Base-by-base conservation (phyloP, 129 eudicot species). In the Glebionis coronaria region DNA sequence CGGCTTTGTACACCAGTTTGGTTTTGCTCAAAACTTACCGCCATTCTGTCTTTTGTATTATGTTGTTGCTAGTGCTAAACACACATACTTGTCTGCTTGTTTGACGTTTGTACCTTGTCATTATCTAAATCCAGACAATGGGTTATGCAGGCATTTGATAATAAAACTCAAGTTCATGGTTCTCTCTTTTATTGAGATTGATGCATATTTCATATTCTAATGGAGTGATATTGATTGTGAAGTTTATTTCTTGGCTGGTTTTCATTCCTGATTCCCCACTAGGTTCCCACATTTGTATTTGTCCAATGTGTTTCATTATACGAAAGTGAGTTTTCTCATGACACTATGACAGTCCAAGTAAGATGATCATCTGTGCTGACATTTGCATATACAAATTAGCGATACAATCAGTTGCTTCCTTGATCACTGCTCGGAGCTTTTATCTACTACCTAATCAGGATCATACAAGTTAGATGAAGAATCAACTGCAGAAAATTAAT, bases 141-240 rank as follows among this genome's bases (percentile, higher is more conserved):
- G 67, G 11, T 61, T 61, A n/a, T 61, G 67, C 42, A 61, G 18
- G 64, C 19, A 38, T 61, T 61, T 12, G 50, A 15, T 61, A 61
- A 61, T 61, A 61, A 61, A 29, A 61, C 16, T 35, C 23, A 31
- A 15, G 12, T 14, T 61, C 27, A 31, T 38, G 27, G 14, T 31
- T 6, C 29, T 13, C 15, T 58, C 20, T 28, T 59, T 61, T 25
- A 15, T 9, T 38, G 40, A 14, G n/a, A 58, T 28, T 27, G 19
- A 13, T 28, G 11, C 2, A 5, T 23, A 49, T 49, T 4, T 27
- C 12, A 13, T 7, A 3, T 56, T 56, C 27, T 28, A 3, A 56
- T 4, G 23, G 61, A 3, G 16, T 56, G 12, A 52, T 5, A 52
- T 52, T 15, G 9, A 53, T 53, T 53, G n/a, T 55, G 25, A 55